Evolutionary conservation across 2,329 filamentous ascomycete genomes (phyloP), one percentile per base, ranked within the genome.

Genomic region (Fusarium torulosum): DNA sequence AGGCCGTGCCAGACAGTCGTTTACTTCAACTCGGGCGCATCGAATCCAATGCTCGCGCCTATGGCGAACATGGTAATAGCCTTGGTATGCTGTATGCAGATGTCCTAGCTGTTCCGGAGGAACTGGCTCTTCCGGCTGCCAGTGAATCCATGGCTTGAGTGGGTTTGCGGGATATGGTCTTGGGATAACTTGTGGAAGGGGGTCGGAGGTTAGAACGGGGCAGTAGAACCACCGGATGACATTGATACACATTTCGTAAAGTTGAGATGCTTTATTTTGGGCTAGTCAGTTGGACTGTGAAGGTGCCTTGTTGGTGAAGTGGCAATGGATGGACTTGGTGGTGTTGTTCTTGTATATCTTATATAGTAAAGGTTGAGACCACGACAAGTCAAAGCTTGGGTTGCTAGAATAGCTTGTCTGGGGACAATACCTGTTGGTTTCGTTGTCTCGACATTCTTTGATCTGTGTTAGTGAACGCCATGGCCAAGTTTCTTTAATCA

Each of bases 181-280:
- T 17, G 25, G 35, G 6, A n/a, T n/a, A 14, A 27, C 8, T 13
- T 35, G 31, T 13, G 41, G 29, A 11, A 10, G 29, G 19, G 31
- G 19, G 14, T 47, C 31, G 17, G 14, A 13, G 45, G 23, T 11
- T 15, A 15, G 19, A 4, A 53, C 44, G 7, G 46, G 58, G 35
- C 63, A 71, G 38, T 47, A 56, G 50, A 65, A 71, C 68, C 68
- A 71, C 8, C 54, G 50, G 19, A 21, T 53, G 19, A 66, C 14
- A 31, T 41, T 54, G 41, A 66, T 71, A 38, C 68, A 71, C 64
- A 70, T 71, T 23, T 14, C 17, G 35, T 70, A 40, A 15, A 9
- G n/a, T 14, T 20, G 43, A 37, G 23, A 20, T 41, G 5, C n/a
- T 29, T 46, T 42, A 17, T 35, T 42, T 29, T 37, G 6, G 17